A percentile compares a stretch with the other conserved stretches of the same genome.
These are phyloP conservation scores for Xerophyta viscosa DNA, from an alignment of 106 monocot species.

Conservation along the genomic window DNA sequence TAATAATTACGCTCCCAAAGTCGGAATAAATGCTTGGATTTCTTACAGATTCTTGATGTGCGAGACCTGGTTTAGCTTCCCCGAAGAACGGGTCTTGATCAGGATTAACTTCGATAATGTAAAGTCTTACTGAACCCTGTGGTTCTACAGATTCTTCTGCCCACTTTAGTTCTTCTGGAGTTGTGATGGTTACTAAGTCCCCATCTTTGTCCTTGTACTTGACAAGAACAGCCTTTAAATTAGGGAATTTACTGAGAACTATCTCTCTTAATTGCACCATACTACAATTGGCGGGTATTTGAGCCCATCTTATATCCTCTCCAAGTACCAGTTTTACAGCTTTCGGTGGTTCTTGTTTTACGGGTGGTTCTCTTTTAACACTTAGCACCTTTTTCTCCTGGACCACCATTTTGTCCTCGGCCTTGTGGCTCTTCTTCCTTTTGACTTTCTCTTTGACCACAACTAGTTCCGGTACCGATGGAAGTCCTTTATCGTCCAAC, in stretches of 20 bases:
- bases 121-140: conserved; percentile 55
- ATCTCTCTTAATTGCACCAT: conserved; percentile 57
- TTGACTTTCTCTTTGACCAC: conserved; percentile 32
- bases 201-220: conserved; percentile 93
- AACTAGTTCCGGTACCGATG: conserved; percentile 13
- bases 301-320: conserved; percentile 86
- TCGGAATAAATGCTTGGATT: conserved; percentile 19
- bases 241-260: conserved; percentile 56
- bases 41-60: conserved; percentile 12
- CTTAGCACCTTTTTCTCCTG: conserved; percentile 16
- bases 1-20: conserved; percentile 24
- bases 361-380: neutral
- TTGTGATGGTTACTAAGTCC: conserved; percentile 87
- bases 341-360: conserved; percentile 32
- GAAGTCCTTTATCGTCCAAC: conserved; percentile 32
- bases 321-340: conserved; percentile 65
- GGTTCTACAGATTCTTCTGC: conserved; percentile 62
- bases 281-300: conserved; percentile 46
- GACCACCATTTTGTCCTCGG: conserved; percentile 29
- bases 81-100: conserved; percentile 62
- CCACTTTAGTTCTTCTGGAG: conserved; percentile 74
- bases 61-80: conserved; percentile 23
- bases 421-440: conserved; percentile 45
- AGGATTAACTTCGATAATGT: conserved; percentile 63
- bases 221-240: conserved; percentile 55